phyloP scores from a whole-genome alignment of 2,329 filamentous ascomycete genomes.

The Fusarium nygamai region DNA sequence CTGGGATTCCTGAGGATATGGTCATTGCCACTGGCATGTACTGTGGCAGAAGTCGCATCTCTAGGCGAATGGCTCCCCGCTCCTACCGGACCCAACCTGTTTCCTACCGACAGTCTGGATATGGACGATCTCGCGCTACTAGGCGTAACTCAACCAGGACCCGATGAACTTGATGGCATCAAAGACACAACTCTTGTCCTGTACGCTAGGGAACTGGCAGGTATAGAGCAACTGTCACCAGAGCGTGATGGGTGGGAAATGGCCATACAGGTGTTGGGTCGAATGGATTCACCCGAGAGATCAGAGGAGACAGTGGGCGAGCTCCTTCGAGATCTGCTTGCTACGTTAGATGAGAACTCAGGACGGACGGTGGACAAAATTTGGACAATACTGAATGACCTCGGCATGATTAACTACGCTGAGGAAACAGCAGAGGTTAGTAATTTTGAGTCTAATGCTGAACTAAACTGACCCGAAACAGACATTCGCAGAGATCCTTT shows the following conservation, averaged over 20 bases:
- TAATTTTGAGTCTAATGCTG: not conserved
- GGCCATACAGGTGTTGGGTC: slow-evolving; percentile 82
- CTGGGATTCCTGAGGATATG: slow-evolving; percentile 79
- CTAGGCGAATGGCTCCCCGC: slow-evolving; percentile 82
- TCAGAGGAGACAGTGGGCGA: slow-evolving; percentile 80
- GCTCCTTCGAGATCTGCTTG: slow-evolving; percentile 74
- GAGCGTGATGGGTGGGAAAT: slow-evolving; percentile 86
- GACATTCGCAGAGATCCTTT: slow-evolving; percentile 85
- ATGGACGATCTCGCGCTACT: slow-evolving; percentile 87
- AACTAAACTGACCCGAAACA: slow-evolving; percentile 52
- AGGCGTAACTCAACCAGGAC: slow-evolving; percentile 68
- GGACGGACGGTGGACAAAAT: slow-evolving; percentile 81
- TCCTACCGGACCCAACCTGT: slow-evolving; percentile 52
- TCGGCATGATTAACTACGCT: slow-evolving; percentile 82
- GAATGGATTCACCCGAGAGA: slow-evolving; percentile 77
- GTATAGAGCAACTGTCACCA: slow-evolving; percentile 60
- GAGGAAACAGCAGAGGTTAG: slow-evolving; percentile 84
- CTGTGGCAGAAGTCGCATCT: slow-evolving; percentile 85
- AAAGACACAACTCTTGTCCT: slow-evolving; percentile 82
- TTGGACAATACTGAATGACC: slow-evolving; percentile 78
- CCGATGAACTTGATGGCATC: slow-evolving; percentile 70
- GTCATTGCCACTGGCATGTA: slow-evolving; percentile 82
- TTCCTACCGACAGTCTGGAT: slow-evolving; percentile 74
- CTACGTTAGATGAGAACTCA: slow-evolving; percentile 70
- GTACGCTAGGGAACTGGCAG: slow-evolving; percentile 77